Percentiles rank a stretch among this genome's conserved stretches.
phyloP scores from a whole-genome alignment of 1,284 basidiomycete species.

The Hymenochaete sp. region DNA sequence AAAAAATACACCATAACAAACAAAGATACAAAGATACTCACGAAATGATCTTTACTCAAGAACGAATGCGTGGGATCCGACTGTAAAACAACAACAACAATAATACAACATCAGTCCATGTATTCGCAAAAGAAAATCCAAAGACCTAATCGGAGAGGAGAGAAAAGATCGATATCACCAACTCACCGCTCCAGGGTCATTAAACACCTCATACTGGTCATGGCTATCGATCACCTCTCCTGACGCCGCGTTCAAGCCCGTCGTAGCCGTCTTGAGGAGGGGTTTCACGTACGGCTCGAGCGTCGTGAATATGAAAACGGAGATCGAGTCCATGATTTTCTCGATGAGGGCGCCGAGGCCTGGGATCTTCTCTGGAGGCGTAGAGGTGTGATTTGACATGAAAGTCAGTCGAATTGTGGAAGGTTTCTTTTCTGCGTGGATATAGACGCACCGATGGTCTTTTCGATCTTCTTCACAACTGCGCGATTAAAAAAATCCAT shows the following conservation, averaged over 20 bases:
- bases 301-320: conserved; percentile 76
- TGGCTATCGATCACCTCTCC: conserved; percentile 71
- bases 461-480: conserved; percentile 81
- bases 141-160: conserved; percentile 5
- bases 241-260: conserved; percentile 51
- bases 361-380: conserved; percentile 53
- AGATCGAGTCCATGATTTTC: conserved; percentile 72
- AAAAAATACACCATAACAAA: too few species aligned
- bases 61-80: conserved; percentile 84
- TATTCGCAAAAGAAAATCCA: too few species aligned
- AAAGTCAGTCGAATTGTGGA: conserved; percentile 17
- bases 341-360: conserved; percentile 67
- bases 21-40: conserved; percentile 29
- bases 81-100: conserved; percentile 27
- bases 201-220: conserved; percentile 81
- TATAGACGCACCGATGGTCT: conserved; percentile 64
- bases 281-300: conserved; percentile 78
- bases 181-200: conserved; percentile 64
- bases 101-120: not conserved
- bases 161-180: not conserved
- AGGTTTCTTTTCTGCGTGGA: not conserved
- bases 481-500: not conserved
- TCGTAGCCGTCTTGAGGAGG: conserved; percentile 56
- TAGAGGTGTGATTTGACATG: not conserved
- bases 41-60: conserved; percentile 75